phyloP scores from a whole-genome alignment of 306 rosid genomes.

The Casuarina glauca region DNA sequence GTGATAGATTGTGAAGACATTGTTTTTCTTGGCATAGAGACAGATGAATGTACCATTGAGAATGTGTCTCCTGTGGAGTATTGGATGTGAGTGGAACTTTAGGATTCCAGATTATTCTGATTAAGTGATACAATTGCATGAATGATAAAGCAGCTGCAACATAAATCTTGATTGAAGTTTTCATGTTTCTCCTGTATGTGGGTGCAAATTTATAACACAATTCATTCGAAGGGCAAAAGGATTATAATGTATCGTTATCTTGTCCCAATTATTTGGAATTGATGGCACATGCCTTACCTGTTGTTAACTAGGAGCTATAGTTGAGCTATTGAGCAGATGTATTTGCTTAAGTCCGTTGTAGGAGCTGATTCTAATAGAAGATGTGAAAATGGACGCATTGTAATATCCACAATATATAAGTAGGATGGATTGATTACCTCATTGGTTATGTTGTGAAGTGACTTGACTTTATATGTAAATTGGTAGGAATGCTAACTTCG shows the following conservation, averaged over 20 bases:
- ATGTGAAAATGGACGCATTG: background rate
- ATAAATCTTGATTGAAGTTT: background rate
- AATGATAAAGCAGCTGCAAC: background rate
- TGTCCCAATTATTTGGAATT: background rate
- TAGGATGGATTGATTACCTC: background rate
- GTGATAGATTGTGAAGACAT: background rate
- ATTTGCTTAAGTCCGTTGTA: background rate
- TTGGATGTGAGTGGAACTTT: background rate
- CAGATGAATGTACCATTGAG: background rate
- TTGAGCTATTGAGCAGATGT: background rate
- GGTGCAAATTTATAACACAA: background rate
- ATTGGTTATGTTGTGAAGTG: background rate
- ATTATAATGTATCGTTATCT: background rate
- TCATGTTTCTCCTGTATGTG: background rate
- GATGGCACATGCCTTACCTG: background rate
- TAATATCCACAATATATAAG: background rate
- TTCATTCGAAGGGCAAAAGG: background rate
- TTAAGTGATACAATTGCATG: background rate
- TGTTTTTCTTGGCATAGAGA: too few species aligned
- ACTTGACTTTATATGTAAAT: background rate
- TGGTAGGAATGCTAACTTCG: background rate
- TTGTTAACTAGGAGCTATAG: background rate
- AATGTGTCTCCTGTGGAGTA: background rate
- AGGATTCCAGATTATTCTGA: background rate
- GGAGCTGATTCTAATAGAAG: background rate